Conservation (phyloP, 2,329 filamentous ascomycete genomes). For the Ilyonectria sp. region DNA sequence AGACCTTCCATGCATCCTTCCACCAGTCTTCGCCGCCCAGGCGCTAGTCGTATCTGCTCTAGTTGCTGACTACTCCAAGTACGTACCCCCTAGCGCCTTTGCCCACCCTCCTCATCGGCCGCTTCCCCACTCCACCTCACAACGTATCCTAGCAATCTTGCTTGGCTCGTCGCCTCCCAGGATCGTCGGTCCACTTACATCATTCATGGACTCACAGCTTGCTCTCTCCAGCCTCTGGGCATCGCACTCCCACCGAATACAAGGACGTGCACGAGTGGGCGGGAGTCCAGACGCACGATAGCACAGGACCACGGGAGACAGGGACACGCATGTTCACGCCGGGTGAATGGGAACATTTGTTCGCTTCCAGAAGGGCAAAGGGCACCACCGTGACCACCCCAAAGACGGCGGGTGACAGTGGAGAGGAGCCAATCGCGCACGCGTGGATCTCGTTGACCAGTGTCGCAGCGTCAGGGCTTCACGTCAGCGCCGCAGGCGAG, state of each 20-base stretch:
- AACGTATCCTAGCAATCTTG: slow-evolving; percentile 29
- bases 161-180: slow-evolving; percentile 26
- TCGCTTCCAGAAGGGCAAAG: slow-evolving; percentile 26
- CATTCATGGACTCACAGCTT: slow-evolving; percentile 46
- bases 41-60: slow-evolving; percentile 34
- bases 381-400: slow-evolving; percentile 9
- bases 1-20: slow-evolving; percentile 50
- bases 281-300: slow-evolving; percentile 33
- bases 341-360: slow-evolving; percentile 22
- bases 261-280: slow-evolving; percentile 29
- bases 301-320: slow-evolving; percentile 27
- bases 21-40: slow-evolving; percentile 40
- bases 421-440: slow-evolving; percentile 9
- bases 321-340: slow-evolving; percentile 17
- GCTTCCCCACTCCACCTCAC: slow-evolving; percentile 39
- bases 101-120: slow-evolving; percentile 31
- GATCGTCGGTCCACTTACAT: slow-evolving; percentile 48
- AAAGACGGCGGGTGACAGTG: slow-evolving; percentile 17
- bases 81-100: slow-evolving; percentile 14
- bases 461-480: slow-evolving; percentile 15
- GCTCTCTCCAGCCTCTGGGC: slow-evolving; percentile 29
- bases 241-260: slow-evolving; percentile 24
- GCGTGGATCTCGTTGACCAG: slow-evolving; percentile 15
- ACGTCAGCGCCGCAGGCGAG: slow-evolving; percentile 6
- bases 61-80: slow-evolving; percentile 14